These are phyloP conservation scores for Xylaria sp. DNA, from an alignment of 2,329 filamentous ascomycete species.

Conservation along the genomic window DNA sequence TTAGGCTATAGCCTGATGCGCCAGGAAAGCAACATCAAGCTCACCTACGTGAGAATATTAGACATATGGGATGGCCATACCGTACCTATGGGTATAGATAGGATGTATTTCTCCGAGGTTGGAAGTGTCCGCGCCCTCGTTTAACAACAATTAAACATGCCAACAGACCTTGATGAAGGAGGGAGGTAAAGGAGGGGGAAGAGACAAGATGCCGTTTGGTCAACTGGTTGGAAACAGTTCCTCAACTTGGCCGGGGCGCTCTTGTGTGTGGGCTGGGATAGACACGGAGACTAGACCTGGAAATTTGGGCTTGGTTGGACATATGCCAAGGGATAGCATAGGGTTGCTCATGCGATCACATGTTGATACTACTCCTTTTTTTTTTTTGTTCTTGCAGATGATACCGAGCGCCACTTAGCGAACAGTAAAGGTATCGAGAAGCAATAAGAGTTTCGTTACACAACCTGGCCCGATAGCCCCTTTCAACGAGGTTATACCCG, in stretches of 20 bases:
- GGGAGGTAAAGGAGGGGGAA: neutral
- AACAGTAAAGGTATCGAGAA: conserved; percentile 12
- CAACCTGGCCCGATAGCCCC: neutral
- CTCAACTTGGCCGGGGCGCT: neutral
- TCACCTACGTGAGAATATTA: neutral
- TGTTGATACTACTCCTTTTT: conserved; percentile 9
- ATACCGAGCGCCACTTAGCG: conserved; percentile 22
- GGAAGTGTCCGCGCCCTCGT: neutral
- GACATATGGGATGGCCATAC: conserved; percentile 3
- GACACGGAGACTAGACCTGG: conserved; percentile 27
- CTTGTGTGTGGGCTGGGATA: conserved; percentile 1
- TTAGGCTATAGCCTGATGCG: neutral
- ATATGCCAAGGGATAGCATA: conserved; percentile 4
- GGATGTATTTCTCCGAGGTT: conserved; percentile 6
- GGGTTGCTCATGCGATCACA: conserved; percentile 4
- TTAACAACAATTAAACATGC: neutral
- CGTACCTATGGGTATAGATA: conserved; percentile 24
- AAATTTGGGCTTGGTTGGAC: conserved; percentile 23
- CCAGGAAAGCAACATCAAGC: neutral
- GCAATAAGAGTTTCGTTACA: conserved; percentile 14
- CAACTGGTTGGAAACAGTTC: conserved; percentile 1
- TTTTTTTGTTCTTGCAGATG: conserved; percentile 20
- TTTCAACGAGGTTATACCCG: neutral
- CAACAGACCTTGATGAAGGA: neutral
- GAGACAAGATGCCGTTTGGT: neutral